Base-by-base conservation (phyloP, 1,284 basidiomycete genomes). In the Grifola frondosa region DNA sequence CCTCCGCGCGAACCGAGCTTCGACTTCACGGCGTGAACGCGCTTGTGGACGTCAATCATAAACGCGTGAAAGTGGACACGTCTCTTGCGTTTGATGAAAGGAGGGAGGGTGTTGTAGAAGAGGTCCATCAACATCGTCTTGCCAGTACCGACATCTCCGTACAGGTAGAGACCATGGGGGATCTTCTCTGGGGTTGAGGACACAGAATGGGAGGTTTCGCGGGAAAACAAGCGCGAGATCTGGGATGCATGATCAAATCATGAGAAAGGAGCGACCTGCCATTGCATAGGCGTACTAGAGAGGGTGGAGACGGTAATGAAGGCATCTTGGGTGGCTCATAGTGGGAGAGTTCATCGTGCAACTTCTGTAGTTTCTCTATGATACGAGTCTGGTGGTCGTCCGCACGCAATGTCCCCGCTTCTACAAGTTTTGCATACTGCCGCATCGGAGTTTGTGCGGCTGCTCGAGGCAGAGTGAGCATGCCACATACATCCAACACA, bases 91-190 rank as follows among this genome's bases (percentile, higher is more conserved):
- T 68, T 80, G 50, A 95, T 78, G 49, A 83, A 79, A 0, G 75
- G 59, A 0, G 95, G 94, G 1, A 99, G 78, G 1, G 93, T 88
- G 50, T 88, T 84, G 73, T 92, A 93, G 68, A 99, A 97, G 15
- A 99, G 74, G 66, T 99, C 97, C 97, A 99, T 99, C 50, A 99
- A 83, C 95, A 99, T 98, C 1, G 91, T 91, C 75, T 93, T 93
- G 19, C 97, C 96, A 5, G 95, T 98, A 1, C 96, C 96, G 42
- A 99, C 97, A 53, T 94, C 91, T 28, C 97, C 97, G 63, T 91
- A 94, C n/a, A 99, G 82, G 67, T 99, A 99, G 19, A 99, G 75
- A 10, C 95, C 92, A 54, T 88, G 88, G 0, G 95, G 96, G 2
- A 81, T 75, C 37, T 77, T 63, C 16, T 73, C 68, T 3, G 77